Base-by-base conservation (phyloP, 768 basidiomycete species). In the Lentinula aciculospora region DNA sequence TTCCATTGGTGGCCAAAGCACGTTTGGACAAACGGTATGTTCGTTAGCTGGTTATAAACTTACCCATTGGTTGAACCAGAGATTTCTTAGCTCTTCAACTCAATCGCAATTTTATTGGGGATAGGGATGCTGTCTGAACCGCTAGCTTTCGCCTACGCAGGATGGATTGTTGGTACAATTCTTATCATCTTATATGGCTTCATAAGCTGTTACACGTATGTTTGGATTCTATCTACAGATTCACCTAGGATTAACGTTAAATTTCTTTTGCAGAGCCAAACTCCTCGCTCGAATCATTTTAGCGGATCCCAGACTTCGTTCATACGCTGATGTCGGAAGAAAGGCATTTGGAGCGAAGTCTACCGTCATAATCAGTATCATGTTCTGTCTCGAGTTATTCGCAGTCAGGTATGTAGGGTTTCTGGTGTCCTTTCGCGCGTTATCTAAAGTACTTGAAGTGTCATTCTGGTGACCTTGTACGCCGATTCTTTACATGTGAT, bases 41-140 rank as follows among this genome's bases (percentile, higher is more conserved):
- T 27, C 58, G 32, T 0, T n/a, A 12, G 15, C 44, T 21, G 28
- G 46, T 29, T 36, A 9, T 13, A 15, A 13, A 15, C 13, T 36
- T 37, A 17, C 23, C 17, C 19, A 7, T 23, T 28, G 21, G 19
- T n/a, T 25, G n/a, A 23, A 25, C 37, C 7, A 39, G 9, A 8
- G 5, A 39, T 27, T 13, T 27, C 53, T 34, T 58, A 92, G 92
- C 71, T 96, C n/a, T 94, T 94, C 71, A 95, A 95, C 64, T 86
- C 86, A 9, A 89, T 87, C 31, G 92, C 92, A 13, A 89, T 94
- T 32, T 74, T 96, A 10, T 76, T 94, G 19, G 94, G 94, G 5
- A 87, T 95, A 61, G 94, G 94, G 3, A 86, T 96, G 78, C 78
- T 95, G 17, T 92, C 92, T 12, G 86, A 92, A 67, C 92, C 94